Base-by-base conservation (phyloP, 768 basidiomycete genomes). In the Boletus patriciae region DNA sequence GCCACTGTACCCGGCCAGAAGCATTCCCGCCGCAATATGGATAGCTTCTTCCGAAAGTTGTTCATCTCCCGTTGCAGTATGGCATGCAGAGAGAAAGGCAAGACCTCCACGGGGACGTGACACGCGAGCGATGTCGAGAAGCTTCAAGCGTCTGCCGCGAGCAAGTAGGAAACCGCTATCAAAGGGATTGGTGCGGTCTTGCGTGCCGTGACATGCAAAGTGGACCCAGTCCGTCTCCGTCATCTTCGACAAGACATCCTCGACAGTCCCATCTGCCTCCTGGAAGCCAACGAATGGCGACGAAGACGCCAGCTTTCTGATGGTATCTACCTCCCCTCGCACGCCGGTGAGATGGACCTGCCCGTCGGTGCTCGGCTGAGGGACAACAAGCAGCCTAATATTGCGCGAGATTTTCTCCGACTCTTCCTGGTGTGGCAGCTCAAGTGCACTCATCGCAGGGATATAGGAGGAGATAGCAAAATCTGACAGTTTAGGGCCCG, bases 191-290 rank as follows among this genome's bases (percentile, higher is more conserved):
- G 48, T 13, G 2, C 42, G 13, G 36, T 65, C 55, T 40, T 69
- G 68, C 7, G 40, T 37, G 3, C 69, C 73, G 40, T 74, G 73
- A 37, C 73, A 73, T 21, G 68, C 66, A 44, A 74, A 60, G 47
- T 74, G 73, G 16, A 67, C 64, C 66, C 52, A 53, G 23, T 43
- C 29, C 4, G 33, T 33, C 15, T 36, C 31, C 10, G 18, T 46
- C 52, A 44, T 45, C 21, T 13, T 15, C 6, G 27, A 27, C 27
- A 50, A 13, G 11, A 41, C 50, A n/a, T 42, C 41, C n/a, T 41
- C 38, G 1, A 42, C 40, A 13, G 27, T 51, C 4, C n/a, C 50
- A 15, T 33, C 16, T 1, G 23, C 15, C 11, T 44, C 33, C 40
- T 31, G 31, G 16, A 53, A n/a, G 3, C 3, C 21, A 3, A 38